A percentile compares a stretch with the other conserved stretches of the same genome.
phyloP scores from a whole-genome alignment of 2,329 filamentous ascomycete genomes.

The Aquanectria penicillioides region DNA sequence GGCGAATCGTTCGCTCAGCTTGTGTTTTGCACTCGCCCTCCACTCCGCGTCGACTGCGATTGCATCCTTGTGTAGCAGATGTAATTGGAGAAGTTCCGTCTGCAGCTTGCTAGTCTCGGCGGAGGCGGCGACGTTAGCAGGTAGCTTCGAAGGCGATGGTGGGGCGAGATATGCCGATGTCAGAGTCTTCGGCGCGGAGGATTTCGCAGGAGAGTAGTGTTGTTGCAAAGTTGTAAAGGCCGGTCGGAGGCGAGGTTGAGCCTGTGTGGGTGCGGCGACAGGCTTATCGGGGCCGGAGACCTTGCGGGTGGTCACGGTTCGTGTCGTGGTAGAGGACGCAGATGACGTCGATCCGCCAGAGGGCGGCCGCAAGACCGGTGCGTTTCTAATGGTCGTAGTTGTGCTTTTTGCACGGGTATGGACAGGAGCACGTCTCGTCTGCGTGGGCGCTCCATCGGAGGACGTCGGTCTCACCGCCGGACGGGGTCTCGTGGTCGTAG shows the following conservation, averaged over 20 bases:
- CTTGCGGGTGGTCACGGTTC: slow-evolving; percentile 20
- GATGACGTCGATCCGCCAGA: slow-evolving; percentile 38
- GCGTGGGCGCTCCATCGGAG: slow-evolving; percentile 37
- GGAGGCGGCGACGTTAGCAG: slow-evolving; percentile 67
- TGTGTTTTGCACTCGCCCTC: slow-evolving; percentile 63
- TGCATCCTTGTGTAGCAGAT: slow-evolving; percentile 69
- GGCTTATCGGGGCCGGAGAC: slow-evolving; percentile 31
- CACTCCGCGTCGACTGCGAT: slow-evolving; percentile 57
- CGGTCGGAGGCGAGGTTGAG: slow-evolving; percentile 56
- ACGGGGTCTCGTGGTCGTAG: slow-evolving; percentile 44
- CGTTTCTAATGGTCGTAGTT: slow-evolving; percentile 29
- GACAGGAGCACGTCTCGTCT: slow-evolving; percentile 32
- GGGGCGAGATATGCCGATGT: slow-evolving; percentile 67
- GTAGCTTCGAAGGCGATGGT: slow-evolving; percentile 69
- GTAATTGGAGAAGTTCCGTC: slow-evolving; percentile 72
- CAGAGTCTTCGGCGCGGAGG: slow-evolving; percentile 68
- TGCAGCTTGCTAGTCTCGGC: slow-evolving; percentile 69
- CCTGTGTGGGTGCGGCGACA: slow-evolving; percentile 30
- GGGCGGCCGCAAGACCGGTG: slow-evolving; percentile 45
- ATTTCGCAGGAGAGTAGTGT: slow-evolving; percentile 73
- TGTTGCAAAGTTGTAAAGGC: slow-evolving; percentile 72
- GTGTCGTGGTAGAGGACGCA: slow-evolving; percentile 28
- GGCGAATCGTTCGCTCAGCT: slow-evolving; percentile 58
- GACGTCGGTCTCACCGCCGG: slow-evolving; percentile 44
- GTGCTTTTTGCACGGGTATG: slow-evolving; percentile 48